A percentile compares a stretch with the other conserved stretches of the same genome.
Evolutionary conservation across 2,329 filamentous ascomycete species (phyloP).

Genomic region (Talaromyces atroroseus): DNA sequence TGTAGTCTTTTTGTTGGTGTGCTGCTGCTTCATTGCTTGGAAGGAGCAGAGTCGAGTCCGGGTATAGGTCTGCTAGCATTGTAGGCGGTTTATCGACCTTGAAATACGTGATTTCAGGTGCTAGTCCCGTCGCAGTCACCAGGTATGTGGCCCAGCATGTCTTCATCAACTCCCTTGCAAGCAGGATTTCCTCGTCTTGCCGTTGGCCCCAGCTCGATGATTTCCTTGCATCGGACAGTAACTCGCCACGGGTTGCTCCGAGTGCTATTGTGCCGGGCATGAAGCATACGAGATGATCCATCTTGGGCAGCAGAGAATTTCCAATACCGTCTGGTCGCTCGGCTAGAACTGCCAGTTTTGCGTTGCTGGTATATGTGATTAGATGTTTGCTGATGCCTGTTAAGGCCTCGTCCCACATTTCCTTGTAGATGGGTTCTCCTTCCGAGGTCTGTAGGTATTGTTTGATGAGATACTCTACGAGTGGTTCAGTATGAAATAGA

Average conservation of each 20-base stretch:
- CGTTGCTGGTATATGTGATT: slow-evolving; percentile 76
- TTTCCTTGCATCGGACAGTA: slow-evolving; percentile 69
- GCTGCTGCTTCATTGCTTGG: neutral
- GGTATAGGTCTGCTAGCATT: slow-evolving; percentile 36
- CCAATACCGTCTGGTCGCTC: slow-evolving; percentile 73
- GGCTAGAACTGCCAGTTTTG: slow-evolving; percentile 80
- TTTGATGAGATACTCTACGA: slow-evolving; percentile 87
- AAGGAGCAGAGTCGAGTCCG: slow-evolving; percentile 21
- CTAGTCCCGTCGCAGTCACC: slow-evolving; percentile 81
- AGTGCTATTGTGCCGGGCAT: slow-evolving; percentile 94
- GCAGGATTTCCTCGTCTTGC: slow-evolving; percentile 78
- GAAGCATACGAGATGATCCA: slow-evolving; percentile 98
- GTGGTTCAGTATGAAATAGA: neutral
- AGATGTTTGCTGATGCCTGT: slow-evolving; percentile 84
- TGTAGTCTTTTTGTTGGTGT: neutral
- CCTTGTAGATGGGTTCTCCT: slow-evolving; percentile 76
- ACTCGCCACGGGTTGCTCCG: slow-evolving; percentile 71
- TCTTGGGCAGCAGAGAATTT: slow-evolving; percentile 69
- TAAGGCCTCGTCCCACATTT: slow-evolving; percentile 88
- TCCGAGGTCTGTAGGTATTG: slow-evolving; percentile 92
- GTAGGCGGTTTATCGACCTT: slow-evolving; percentile 64
- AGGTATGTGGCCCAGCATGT: slow-evolving; percentile 99
- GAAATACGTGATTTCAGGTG: slow-evolving; percentile 92
- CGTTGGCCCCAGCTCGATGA: slow-evolving; percentile 66
- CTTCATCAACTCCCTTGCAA: slow-evolving; percentile 86